These are phyloP conservation scores for Colletotrichum falcatum DNA, from an alignment of 2,329 filamentous ascomycete genomes.

Conservation along the genomic window DNA sequence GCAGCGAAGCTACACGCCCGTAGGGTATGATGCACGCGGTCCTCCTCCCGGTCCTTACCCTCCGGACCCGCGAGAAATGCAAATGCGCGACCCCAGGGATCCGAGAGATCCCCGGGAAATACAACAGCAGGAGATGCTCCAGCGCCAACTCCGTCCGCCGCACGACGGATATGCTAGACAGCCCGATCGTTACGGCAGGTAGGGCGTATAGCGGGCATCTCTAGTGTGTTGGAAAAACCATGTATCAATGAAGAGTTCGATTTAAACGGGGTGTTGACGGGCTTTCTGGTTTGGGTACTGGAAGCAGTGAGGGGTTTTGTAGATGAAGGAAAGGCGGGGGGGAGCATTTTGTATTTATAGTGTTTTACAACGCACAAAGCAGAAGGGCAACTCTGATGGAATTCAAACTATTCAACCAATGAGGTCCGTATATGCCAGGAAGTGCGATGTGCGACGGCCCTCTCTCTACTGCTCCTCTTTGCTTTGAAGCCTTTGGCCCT, in stretches of 20 bases:
- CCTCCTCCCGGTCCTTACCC: slow-evolving; percentile 52
- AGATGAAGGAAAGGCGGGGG: slow-evolving; percentile 12
- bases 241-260: slow-evolving; percentile 16
- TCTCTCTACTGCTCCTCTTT: neutral
- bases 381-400: neutral
- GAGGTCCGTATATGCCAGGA: neutral
- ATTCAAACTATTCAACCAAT: neutral
- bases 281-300: slow-evolving; percentile 7
- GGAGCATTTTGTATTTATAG: slow-evolving; percentile 23
- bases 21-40: slow-evolving; percentile 56
- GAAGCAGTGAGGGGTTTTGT: neutral
- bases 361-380: slow-evolving; percentile 18
- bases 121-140: slow-evolving; percentile 49
- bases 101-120: slow-evolving; percentile 49
- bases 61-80: slow-evolving; percentile 51
- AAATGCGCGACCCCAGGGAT: slow-evolving; percentile 53
- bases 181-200: slow-evolving; percentile 60
- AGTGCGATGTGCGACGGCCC: neutral
- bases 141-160: slow-evolving; percentile 55
- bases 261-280: slow-evolving; percentile 1
- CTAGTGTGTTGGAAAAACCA: neutral
- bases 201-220: slow-evolving; percentile 24
- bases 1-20: slow-evolving; percentile 60
- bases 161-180: slow-evolving; percentile 58
- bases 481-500: too few species aligned